These are phyloP conservation scores for Amaranthus cruentus DNA, from an alignment of 148 eudicot genomes.

Conservation along the genomic window DNA sequence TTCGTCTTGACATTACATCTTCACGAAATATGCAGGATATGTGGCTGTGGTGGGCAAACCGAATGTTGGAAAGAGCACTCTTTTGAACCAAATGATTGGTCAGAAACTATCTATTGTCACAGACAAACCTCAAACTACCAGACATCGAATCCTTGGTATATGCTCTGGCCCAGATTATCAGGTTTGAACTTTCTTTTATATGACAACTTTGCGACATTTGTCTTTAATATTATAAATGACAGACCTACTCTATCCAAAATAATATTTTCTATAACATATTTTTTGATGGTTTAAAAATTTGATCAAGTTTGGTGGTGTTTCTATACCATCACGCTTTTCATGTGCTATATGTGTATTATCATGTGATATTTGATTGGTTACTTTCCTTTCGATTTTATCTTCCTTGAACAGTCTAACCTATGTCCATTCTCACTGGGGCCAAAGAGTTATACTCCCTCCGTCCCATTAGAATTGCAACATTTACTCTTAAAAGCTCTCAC, in stretches of 20 bases:
- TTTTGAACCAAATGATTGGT: slow-evolving; percentile 92
- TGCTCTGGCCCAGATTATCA: slow-evolving; percentile 85
- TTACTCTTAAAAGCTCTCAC: too few relatives aligned
- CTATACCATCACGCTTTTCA: neutral
- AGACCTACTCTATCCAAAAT: neutral
- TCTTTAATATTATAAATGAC: neutral
- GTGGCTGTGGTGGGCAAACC: slow-evolving; percentile 98
- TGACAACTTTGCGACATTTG: slow-evolving; percentile 11
- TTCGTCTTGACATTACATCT: slow-evolving; percentile 3
- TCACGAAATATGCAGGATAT: slow-evolving; percentile 46
- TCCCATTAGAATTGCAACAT: too few relatives aligned
- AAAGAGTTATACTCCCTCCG: too few relatives aligned
- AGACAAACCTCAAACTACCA: slow-evolving; percentile 95
- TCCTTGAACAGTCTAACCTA: neutral
- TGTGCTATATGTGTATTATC: neutral
- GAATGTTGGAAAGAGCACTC: slow-evolving; percentile 96
- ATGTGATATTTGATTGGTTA: neutral
- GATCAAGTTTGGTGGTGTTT: neutral
- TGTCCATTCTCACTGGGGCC: too few relatives aligned
- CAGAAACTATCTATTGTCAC: slow-evolving; percentile 96
- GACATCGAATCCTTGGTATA: slow-evolving; percentile 96
- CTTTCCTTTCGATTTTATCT: neutral
- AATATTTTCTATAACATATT: too few relatives aligned
- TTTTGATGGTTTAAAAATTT: neutral
- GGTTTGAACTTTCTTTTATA: slow-evolving; percentile 51